These are phyloP conservation scores for Geotrichum ghanense DNA, from an alignment of 805 yeast species.

Conservation along the genomic window DNA sequence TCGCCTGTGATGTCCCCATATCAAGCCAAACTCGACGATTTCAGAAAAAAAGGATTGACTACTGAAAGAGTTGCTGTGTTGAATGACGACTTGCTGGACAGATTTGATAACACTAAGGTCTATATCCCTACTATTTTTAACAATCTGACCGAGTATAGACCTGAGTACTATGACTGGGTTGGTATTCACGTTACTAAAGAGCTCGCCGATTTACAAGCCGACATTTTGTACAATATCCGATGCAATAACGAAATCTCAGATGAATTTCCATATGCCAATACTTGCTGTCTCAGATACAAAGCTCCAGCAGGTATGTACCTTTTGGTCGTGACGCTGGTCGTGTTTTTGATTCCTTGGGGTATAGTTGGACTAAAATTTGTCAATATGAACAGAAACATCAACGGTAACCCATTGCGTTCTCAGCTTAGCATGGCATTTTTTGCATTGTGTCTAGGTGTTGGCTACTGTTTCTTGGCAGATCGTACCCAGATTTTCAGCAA, in stretches of 20 bases:
- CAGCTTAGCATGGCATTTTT: conserved; percentile 3
- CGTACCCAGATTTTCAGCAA: conserved; percentile 15
- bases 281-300: conserved; percentile 15
- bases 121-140: conserved; percentile 13
- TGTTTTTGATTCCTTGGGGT: conserved; percentile 5
- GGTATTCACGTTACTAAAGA: conserved; percentile 13
- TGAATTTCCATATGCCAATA: conserved; percentile 14
- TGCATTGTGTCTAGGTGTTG: conserved; percentile 9
- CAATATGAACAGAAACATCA: conserved; percentile 6
- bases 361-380: conserved; percentile 6
- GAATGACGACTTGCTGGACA: conserved; percentile 12
- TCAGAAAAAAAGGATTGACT: conserved; percentile 9
- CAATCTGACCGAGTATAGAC: conserved; percentile 9
- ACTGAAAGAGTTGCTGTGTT: conserved; percentile 7
- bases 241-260: conserved; percentile 14
- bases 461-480: conserved; percentile 16
- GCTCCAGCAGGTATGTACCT: conserved; percentile 6
- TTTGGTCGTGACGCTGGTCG: conserved; percentile 8
- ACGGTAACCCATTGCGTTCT: conserved; percentile 8
- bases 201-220: conserved; percentile 13
- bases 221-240: conserved; percentile 13
- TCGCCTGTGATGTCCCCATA: conserved; percentile 8
- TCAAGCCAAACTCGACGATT: conserved; percentile 10
- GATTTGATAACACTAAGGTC: conserved; percentile 10
- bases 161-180: conserved; percentile 7